A percentile compares a stretch with the other conserved stretches of the same genome.
These are phyloP conservation scores for Bocquillonia castaneifolia DNA, from an alignment of 441 rosid species.

Conservation along the genomic window DNA sequence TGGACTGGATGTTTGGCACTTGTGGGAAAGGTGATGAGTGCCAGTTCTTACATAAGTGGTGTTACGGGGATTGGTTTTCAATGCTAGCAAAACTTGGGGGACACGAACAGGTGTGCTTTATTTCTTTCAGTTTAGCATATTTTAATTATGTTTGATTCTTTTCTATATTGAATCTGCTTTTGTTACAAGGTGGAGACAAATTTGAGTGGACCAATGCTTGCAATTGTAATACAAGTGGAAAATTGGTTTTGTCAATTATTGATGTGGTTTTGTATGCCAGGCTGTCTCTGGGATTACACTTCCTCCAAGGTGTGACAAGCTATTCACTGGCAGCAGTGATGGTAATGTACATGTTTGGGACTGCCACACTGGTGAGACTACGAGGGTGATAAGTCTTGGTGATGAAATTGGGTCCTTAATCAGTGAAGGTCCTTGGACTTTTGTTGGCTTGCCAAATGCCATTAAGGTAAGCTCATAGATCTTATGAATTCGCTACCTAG, in stretches of 20 bases:
- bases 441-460: constrained; percentile 70
- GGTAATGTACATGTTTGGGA: constrained; percentile 73
- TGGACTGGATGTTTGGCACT: constrained; percentile 42
- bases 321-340: constrained; percentile 73
- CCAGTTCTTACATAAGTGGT: constrained; percentile 48
- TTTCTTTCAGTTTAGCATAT: background rate
- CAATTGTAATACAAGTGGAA: no score
- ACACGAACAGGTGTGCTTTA: constrained; percentile 41
- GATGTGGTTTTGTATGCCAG: constrained; percentile 25
- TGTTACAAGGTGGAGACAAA: background rate
- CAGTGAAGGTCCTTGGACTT: constrained; percentile 78
- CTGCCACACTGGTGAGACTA: constrained; percentile 70
- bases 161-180: background rate
- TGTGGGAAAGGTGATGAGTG: constrained; percentile 49
- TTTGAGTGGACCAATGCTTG: background rate
- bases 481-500: background rate
- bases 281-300: constrained; percentile 68
- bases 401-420: constrained; percentile 71
- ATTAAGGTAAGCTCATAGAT: constrained; percentile 50
- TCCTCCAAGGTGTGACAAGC: constrained; percentile 69
- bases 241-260: background rate
- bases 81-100: constrained; percentile 46
- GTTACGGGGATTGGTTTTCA: constrained; percentile 34
- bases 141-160: background rate
- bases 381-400: constrained; percentile 43